Evolutionary conservation across 768 basidiomycete genomes (phyloP), one percentile per base, ranked within the genome.

Genomic region (Termitomyces sp.): DNA sequence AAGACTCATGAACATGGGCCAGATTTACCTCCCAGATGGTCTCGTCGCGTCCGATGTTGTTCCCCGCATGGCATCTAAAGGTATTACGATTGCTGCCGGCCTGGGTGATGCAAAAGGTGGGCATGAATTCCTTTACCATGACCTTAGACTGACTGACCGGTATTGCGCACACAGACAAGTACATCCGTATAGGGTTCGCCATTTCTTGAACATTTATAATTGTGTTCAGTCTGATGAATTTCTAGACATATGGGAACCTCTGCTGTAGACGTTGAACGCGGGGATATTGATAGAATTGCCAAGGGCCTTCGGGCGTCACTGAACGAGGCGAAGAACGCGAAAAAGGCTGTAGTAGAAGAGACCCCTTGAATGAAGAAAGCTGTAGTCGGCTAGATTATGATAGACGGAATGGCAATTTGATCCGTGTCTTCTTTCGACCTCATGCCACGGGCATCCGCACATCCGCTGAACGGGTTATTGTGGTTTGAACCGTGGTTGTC

Each of bases 211-310:
- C 23, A 19, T 32, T 32, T 17, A 10, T 35, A 39, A 23, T 32
- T 21, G 21, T n/a, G 17, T 23, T n/a, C 17, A 25, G 28, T 39
- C 49, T 56, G 45, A 62, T 30, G 45, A 27, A 42, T 32, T 55
- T 46, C 10, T 65, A 88, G 89, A 16, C 94, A 95, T 69, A 94
- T 96, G 92, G 94, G 94, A 49, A 71, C 83, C 56, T 85, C 85
- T 28, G 91, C 81, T 35, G 82, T 86, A 21, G 80, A 91, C 57
- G 61, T 74, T 34, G 58, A 75, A 53, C 78, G 91, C 37, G 86
- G 82, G 1, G 91, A 94, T 66, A 73, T 93, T 23, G 83, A 86
- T 64, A 81, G 72, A 67, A 72, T 94, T 55, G 74, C 85, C 41
- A 68, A 73, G 10, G 80, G 78, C 12, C 64, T 91, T 68, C 77